phyloP scores from a whole-genome alignment of 2,329 filamentous ascomycete species.

The Atkinsonella texensis region DNA sequence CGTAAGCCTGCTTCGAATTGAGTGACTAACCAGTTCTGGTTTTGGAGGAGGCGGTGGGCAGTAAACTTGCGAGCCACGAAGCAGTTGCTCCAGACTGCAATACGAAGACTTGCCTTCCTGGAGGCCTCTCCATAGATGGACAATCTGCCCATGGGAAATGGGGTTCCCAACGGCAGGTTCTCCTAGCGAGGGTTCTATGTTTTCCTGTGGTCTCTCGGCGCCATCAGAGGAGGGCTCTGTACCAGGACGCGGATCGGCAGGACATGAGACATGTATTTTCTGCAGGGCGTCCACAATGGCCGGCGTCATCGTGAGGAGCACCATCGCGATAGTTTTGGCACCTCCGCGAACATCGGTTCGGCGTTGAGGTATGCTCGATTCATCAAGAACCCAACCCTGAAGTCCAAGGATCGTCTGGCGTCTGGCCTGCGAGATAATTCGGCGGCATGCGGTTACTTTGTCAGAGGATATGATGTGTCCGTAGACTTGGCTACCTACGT shows the following conservation, averaged over 20 bases:
- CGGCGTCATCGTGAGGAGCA: constrained; percentile 64
- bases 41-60: constrained; percentile 70
- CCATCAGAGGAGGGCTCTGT: constrained; percentile 5
- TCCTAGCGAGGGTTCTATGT: constrained; percentile 35
- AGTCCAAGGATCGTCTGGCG: neutral
- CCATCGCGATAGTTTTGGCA: constrained; percentile 38
- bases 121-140: constrained; percentile 47
- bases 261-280: constrained; percentile 13
- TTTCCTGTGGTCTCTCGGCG: constrained; percentile 10
- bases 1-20: neutral
- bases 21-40: constrained; percentile 53
- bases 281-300: constrained; percentile 52
- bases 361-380: neutral
- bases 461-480: too few species aligned
- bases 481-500: too few species aligned
- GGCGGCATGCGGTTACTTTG: too few species aligned
- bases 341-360: neutral
- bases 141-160: constrained; percentile 58
- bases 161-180: constrained; percentile 48
- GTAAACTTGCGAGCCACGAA: constrained; percentile 63
- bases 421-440: too few species aligned
- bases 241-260: constrained; percentile 1
- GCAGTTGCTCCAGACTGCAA: constrained; percentile 53
- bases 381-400: neutral
- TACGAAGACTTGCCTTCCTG: constrained; percentile 9